These are phyloP conservation scores for Pelargonium fulgidum DNA, from an alignment of 441 rosid genomes.

Conservation along the genomic window DNA sequence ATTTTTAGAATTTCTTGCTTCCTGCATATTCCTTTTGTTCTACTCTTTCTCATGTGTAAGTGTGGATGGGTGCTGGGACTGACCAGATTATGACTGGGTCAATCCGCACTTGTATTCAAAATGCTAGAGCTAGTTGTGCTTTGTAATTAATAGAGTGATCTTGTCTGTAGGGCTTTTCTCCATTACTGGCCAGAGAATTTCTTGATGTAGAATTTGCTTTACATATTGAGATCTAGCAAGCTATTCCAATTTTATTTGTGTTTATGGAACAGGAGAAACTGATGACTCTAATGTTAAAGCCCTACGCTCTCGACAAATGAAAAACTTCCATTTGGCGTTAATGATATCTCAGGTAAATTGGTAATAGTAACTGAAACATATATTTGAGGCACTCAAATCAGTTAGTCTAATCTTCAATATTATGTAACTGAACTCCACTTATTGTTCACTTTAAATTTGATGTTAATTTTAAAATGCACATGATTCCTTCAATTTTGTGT, in stretches of 20 bases:
- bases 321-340: slow-evolving; percentile 81
- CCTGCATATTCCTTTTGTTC: background rate
- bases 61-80: background rate
- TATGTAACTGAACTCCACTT: background rate
- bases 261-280: slow-evolving; percentile 42
- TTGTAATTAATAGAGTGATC: background rate
- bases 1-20: background rate
- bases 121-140: background rate
- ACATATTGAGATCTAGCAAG: background rate
- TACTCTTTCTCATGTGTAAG: background rate
- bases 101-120: background rate
- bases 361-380: background rate
- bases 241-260: slow-evolving; percentile 3
- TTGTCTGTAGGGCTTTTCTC: slow-evolving; percentile 2
- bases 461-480: background rate
- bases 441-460: background rate
- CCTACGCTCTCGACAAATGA: slow-evolving; percentile 78
- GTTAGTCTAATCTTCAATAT: background rate
- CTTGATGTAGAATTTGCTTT: slow-evolving; percentile 9
- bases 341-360: slow-evolving; percentile 75
- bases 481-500: background rate
- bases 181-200: slow-evolving; percentile 8
- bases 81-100: too few species aligned
- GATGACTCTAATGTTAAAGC: slow-evolving; percentile 49
- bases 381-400: background rate